A percentile compares a stretch with the other conserved stretches of the same genome.
phyloP scores from a whole-genome alignment of 768 basidiomycete species.

The Kwoniella mangroviensis region DNA sequence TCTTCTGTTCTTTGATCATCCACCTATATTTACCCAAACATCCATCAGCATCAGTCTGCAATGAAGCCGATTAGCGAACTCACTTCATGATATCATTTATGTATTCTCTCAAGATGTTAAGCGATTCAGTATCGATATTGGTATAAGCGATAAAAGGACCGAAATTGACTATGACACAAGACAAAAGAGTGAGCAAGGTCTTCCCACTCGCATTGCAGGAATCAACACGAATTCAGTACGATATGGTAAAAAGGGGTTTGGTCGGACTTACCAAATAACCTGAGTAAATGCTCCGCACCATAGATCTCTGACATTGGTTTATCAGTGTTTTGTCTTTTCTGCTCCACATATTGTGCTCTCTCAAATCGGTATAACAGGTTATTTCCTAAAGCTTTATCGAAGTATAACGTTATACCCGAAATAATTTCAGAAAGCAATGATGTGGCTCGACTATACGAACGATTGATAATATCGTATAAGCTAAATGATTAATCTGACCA shows the following conservation, averaged over 20 bases:
- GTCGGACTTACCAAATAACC: slow-evolving; percentile 79
- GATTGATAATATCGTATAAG: neutral
- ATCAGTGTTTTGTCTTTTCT: slow-evolving; percentile 72
- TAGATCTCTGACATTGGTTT: slow-evolving; percentile 89
- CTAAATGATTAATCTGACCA: neutral
- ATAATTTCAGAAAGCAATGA: slow-evolving; percentile 78
- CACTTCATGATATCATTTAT: slow-evolving; percentile 84
- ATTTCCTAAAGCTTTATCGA: slow-evolving; percentile 81
- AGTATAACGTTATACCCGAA: slow-evolving; percentile 85
- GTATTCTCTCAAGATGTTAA: slow-evolving; percentile 81
- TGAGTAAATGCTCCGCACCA: slow-evolving; percentile 88
- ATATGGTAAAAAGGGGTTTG: neutral
- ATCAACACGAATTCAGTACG: no score
- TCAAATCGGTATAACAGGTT: slow-evolving; percentile 94
- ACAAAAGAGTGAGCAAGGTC: neutral
- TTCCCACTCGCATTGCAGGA: no score
- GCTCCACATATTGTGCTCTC: slow-evolving; percentile 84
- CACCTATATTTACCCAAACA: slow-evolving; percentile 62
- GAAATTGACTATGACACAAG: slow-evolving; percentile 70
- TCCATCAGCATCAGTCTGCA: slow-evolving; percentile 5
- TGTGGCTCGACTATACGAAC: slow-evolving; percentile 64
- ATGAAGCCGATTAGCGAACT: slow-evolving; percentile 44
- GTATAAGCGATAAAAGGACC: slow-evolving; percentile 88
- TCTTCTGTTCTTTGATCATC: slow-evolving; percentile 74
- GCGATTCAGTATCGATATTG: slow-evolving; percentile 86